Conservation (phyloP, 371 early-diverging fungal species). For the Capillidium heterosporum region DNA sequence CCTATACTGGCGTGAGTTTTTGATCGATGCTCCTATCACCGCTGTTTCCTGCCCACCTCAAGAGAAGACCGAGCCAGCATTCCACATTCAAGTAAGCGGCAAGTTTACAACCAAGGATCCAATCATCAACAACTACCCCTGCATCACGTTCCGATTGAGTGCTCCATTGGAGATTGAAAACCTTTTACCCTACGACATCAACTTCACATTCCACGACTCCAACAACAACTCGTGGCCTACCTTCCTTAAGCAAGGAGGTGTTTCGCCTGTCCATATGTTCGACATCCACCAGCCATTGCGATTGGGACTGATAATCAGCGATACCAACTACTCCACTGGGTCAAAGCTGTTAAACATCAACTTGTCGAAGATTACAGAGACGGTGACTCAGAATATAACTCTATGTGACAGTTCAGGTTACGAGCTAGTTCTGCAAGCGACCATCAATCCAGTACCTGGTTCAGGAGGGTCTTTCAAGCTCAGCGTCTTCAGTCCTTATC, state of each 20-base stretch:
- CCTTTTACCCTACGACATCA: conserved; percentile 63
- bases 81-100: conserved; percentile 38
- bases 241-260: conserved; percentile 43
- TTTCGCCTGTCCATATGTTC: conserved; percentile 65
- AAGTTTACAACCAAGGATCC: conserved; percentile 21
- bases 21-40: conserved; percentile 11
- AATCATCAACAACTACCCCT: conserved; percentile 42
- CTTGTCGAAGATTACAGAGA: conserved; percentile 40
- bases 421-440: conserved; percentile 44
- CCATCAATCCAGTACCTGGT: conserved; percentile 39
- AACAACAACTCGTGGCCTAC: conserved; percentile 40
- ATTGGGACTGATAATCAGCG: conserved; percentile 44
- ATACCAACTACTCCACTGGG: conserved; percentile 34
- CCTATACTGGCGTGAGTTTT: conserved; percentile 50
- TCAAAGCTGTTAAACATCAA: conserved; percentile 72
- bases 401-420: conserved; percentile 43
- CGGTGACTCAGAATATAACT: conserved; percentile 37
- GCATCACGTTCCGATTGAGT: conserved; percentile 60
- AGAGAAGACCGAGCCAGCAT: conserved; percentile 29
- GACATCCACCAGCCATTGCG: conserved; percentile 66
- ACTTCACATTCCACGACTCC: conserved; percentile 43
- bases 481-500: conserved; percentile 47
- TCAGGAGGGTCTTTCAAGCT: conserved; percentile 48
- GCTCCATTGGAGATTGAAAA: conserved; percentile 93
- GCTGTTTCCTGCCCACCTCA: conserved; percentile 26